A percentile compares a stretch with the other conserved stretches of the same genome.
Evolutionary conservation across 2,329 filamentous ascomycete genomes (phyloP).

Genomic region (Nemania sp.): DNA sequence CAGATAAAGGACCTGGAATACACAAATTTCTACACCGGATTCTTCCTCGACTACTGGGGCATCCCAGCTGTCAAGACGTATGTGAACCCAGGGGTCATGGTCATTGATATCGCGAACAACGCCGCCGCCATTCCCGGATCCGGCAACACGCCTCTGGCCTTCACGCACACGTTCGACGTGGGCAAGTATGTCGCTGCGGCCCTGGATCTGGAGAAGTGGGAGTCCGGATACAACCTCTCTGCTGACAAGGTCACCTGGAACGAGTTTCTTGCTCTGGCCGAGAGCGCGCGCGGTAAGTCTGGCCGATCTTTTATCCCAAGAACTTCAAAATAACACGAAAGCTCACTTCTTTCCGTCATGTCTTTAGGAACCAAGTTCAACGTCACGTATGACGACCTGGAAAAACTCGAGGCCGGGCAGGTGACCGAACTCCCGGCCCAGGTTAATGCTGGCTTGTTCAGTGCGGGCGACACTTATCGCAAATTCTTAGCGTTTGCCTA

Average conservation of each 20-base stretch:
- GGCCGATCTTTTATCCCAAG: not conserved
- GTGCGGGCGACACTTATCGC: not conserved
- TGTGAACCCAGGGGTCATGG: slow-evolving; percentile 4
- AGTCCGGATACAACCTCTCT: not conserved
- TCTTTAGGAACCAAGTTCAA: slow-evolving; percentile 8
- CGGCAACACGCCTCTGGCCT: slow-evolving; percentile 4
- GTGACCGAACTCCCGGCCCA: slow-evolving; percentile 11
- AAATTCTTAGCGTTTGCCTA: not conserved
- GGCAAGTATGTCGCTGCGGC: slow-evolving; percentile 12
- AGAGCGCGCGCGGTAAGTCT: slow-evolving; percentile 8
- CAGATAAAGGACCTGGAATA: slow-evolving; percentile 4
- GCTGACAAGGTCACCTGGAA: slow-evolving; percentile 17
- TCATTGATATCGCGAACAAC: slow-evolving; percentile 5
- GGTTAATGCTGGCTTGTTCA: not conserved
- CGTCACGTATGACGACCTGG: slow-evolving; percentile 9
- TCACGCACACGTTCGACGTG: slow-evolving; percentile 12
- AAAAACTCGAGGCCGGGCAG: slow-evolving; percentile 12
- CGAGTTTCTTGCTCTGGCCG: slow-evolving; percentile 5
- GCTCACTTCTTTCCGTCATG: not conserved
- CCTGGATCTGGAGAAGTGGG: slow-evolving; percentile 12
- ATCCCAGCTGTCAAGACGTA: slow-evolving; percentile 6
- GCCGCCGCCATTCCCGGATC: slow-evolving; percentile 12
- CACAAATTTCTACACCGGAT: slow-evolving; percentile 11
- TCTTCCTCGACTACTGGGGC: slow-evolving; percentile 16
- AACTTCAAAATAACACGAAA: no score